Evolutionary conservation across 23 red algal species (phyloP).

Genomic region (Pyropia haitanensis): DNA sequence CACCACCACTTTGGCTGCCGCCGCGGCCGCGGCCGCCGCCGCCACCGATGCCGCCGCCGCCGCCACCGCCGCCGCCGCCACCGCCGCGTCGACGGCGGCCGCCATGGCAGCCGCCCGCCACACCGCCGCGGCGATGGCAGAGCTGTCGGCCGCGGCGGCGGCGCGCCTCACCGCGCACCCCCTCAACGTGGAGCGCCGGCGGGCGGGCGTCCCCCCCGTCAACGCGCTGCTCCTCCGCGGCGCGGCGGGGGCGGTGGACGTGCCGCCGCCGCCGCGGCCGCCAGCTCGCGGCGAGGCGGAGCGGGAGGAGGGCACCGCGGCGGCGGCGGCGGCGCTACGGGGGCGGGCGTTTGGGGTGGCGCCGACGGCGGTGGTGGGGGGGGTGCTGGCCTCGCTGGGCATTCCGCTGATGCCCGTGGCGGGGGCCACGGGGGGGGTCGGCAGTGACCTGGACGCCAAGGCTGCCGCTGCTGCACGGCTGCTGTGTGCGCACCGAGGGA

Average conservation of each 20-base stretch:
- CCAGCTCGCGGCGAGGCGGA: slow-evolving; percentile 16
- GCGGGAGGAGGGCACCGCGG: background rate
- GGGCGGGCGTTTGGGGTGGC: slow-evolving; percentile 24
- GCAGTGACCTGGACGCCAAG: slow-evolving; percentile 14
- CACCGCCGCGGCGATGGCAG: background rate
- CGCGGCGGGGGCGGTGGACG: background rate
- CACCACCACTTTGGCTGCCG: background rate
- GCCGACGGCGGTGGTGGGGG: slow-evolving; percentile 35
- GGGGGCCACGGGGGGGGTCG: slow-evolving; percentile 34
- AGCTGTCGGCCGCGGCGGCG: slow-evolving; percentile 1
- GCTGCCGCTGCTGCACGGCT: slow-evolving; percentile 4
- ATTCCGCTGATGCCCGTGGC: slow-evolving; percentile 12
- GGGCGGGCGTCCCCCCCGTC: background rate
- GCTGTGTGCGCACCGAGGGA: slow-evolving; percentile 1
- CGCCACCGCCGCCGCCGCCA: background rate
- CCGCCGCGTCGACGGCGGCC: background rate
- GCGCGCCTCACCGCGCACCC: slow-evolving; percentile 2
- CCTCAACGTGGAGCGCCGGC: background rate
- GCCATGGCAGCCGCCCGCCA: background rate
- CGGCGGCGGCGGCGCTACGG: background rate
- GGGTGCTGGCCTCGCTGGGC: slow-evolving; percentile 7
- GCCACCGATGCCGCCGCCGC: no score
- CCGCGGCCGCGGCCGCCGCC: background rate
- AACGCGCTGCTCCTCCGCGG: slow-evolving; percentile 16
- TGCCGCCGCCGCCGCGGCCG: slow-evolving; percentile 4